Conservation (phyloP, 371 early-diverging fungal genomes). For the Nematocida major region DNA sequence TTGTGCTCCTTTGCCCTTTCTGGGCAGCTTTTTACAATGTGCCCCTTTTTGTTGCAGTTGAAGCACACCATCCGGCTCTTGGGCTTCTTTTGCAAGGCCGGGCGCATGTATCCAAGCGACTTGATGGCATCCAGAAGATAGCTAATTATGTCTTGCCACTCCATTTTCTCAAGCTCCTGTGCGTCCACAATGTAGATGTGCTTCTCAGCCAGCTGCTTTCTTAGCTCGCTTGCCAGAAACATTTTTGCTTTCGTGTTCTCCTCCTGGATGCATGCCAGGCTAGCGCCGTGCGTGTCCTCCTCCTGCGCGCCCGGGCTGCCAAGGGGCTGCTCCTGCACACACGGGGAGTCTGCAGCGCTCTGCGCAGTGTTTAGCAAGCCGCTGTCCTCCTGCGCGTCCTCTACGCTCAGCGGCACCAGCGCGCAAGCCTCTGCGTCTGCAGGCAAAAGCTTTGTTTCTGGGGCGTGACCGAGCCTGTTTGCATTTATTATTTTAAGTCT, state of each 20-base stretch:
- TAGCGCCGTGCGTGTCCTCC: not conserved
- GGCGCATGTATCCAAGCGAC: not conserved
- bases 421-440: not conserved
- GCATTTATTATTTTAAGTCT: constrained; percentile 2
- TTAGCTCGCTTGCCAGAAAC: not conserved
- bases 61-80: constrained; percentile 10
- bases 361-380: not conserved
- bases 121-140: constrained; percentile 4
- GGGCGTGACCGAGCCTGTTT: too few species aligned
- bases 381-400: not conserved
- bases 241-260: not conserved
- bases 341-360: not conserved
- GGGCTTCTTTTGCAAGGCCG: not conserved
- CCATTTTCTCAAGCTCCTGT: not conserved
- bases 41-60: constrained; percentile 36
- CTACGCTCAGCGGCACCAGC: too few species aligned
- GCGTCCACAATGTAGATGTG: not conserved
- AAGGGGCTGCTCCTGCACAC: not conserved
- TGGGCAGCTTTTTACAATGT: constrained; percentile 41
- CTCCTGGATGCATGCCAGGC: not conserved
- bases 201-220: not conserved
- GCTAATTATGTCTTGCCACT: not conserved
- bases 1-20: not conserved
- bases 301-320: not conserved
- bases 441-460: too few species aligned